Base-by-base conservation (phyloP, 2,329 filamentous ascomycete species). In the Pseudonectria buxi region DNA sequence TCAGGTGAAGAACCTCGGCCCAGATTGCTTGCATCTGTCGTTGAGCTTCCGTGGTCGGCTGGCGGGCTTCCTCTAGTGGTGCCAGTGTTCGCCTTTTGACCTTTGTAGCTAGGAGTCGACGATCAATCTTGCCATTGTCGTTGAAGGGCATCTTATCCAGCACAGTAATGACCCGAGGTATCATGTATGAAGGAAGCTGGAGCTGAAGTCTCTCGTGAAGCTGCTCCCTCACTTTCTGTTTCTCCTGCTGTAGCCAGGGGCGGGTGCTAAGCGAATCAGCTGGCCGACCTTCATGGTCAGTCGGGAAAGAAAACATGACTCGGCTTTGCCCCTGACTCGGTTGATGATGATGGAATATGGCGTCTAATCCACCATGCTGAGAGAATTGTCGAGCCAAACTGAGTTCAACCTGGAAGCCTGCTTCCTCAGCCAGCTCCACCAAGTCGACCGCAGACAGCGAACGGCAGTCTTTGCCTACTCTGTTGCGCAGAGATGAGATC, bases 321-420 rank as follows among this genome's bases (percentile, higher is more conserved):
- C 49, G 36, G 7, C 4, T 24, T 0, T 28, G 10, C 7, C 12
- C 25, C 12, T 24, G 10, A 4, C 9, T 4, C 5, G 53, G 13
- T 49, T 51, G 28, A 63, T 59, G 26, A 63, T 65, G 14, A 54
- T 62, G 47, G 34, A 58, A 58, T 3, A 58, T 26, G 13, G 46
- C 53, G 16, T 57, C 55, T 0, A 57, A 14, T 1, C 43, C 50
- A 10, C 55, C 55, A 1, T 32, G 35, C n/a, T 51, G 53, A 7
- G 44, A 41, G 14, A 37, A 14, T 27, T 66, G 66, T 12, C 59
- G 53, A 0, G 70, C 72, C 43, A 68, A 70, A 35, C 61, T 60
- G 4, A 61, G 44, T 14, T 72, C 63, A 14, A 72, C 68, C 14
- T 63, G 50, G 39, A 66, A 74, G n/a, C 68, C 68, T 11, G 59